Percentiles rank a stretch among this genome's conserved stretches.
Evolutionary conservation across 2,329 filamentous ascomycete species (phyloP).

Genomic region (Fusarium ambrosium): DNA sequence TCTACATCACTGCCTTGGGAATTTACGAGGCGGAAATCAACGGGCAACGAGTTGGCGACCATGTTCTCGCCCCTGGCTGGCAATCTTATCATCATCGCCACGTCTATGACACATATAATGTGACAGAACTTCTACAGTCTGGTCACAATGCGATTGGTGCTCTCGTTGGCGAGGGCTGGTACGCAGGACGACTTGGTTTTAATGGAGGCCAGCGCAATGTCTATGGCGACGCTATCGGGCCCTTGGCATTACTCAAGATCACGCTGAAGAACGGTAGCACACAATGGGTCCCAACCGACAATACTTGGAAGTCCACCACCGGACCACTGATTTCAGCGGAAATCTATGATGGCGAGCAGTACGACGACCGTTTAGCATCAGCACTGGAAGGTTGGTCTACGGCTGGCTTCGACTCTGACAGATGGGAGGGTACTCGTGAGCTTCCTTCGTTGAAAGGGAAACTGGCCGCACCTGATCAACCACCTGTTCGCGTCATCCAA

Average conservation of each 20-base stretch:
- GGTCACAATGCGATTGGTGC: conserved; percentile 54
- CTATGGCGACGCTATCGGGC: conserved; percentile 56
- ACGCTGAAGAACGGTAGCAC: conserved; percentile 49
- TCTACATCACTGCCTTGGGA: conserved; percentile 63
- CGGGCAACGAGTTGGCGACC: conserved; percentile 48
- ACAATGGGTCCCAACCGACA: conserved; percentile 51
- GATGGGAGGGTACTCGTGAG: conserved; percentile 50
- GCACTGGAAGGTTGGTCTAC: conserved; percentile 46
- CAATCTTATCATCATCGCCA: conserved; percentile 63
- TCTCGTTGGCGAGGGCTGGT: conserved; percentile 65
- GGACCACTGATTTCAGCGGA: conserved; percentile 53
- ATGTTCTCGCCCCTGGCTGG: conserved; percentile 65
- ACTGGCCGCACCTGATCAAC: conserved; percentile 53
- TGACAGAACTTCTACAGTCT: conserved; percentile 58
- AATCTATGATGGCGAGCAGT: conserved; percentile 66
- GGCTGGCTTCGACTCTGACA: conserved; percentile 53
- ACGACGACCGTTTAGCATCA: conserved; percentile 58
- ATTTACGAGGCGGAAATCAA: conserved; percentile 64
- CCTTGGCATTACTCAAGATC: conserved; percentile 54
- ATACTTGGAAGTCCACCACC: conserved; percentile 52
- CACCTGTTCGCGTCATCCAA: conserved; percentile 55
- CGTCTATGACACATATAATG: conserved; percentile 67
- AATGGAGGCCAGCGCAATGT: conserved; percentile 41
- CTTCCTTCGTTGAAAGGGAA: background rate
- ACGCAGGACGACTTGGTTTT: conserved; percentile 51